These are phyloP conservation scores for Carex sylvatica DNA, from an alignment of 202 grass and related monocot species.

Conservation along the genomic window DNA sequence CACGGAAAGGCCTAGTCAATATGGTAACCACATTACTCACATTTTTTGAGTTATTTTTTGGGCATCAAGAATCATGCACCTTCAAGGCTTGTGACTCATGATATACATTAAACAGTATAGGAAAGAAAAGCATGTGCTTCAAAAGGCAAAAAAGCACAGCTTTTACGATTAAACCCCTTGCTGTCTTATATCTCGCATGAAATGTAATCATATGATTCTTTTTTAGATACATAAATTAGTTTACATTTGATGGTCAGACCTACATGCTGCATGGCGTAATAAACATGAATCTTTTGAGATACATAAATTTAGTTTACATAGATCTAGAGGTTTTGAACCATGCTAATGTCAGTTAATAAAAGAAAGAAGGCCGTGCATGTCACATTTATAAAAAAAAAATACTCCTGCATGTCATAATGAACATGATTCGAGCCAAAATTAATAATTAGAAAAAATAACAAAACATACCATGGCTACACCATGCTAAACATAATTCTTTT, in stretches of 20 bases:
- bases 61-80: neutral
- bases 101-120: neutral
- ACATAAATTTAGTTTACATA: neutral
- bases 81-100: neutral
- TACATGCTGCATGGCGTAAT: neutral
- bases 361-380: neutral
- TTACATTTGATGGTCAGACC: neutral
- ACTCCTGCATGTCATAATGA: neutral
- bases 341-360: neutral
- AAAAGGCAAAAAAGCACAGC: neutral
- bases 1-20: neutral
- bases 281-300: too few species aligned
- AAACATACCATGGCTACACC: slow-evolving; percentile 94
- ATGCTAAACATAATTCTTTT: neutral
- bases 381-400: neutral
- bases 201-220: slow-evolving; percentile 10
- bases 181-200: neutral
- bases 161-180: neutral
- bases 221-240: neutral
- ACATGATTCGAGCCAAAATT: slow-evolving; percentile 18
- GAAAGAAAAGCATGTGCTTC: neutral
- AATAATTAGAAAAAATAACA: slow-evolving; percentile 16
- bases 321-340: neutral
- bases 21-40: neutral
- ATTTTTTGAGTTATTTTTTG: neutral